These are phyloP conservation scores for Aurantiochytrium sp. DNA, from an alignment of 108 stramenopile genomes.

Conservation along the genomic window DNA sequence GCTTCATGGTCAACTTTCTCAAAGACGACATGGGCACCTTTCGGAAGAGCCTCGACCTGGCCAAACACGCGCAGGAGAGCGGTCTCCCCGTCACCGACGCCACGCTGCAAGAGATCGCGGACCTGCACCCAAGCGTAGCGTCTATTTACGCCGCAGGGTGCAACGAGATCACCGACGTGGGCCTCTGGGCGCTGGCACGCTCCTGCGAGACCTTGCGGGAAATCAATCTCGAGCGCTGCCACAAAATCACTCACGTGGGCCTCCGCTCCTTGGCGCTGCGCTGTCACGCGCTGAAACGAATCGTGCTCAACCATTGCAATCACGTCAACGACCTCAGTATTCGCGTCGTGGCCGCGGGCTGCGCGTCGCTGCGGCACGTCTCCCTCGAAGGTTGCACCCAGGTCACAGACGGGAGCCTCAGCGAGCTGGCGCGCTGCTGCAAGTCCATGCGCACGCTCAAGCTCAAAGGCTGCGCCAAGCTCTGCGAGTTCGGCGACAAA, in stretches of 20 bases:
- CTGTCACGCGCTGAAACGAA: neutral
- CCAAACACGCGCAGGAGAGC: neutral
- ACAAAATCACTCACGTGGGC: slow-evolving; percentile 17
- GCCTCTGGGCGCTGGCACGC: slow-evolving; percentile 12
- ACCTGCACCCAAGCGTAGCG: neutral
- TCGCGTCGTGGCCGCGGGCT: neutral
- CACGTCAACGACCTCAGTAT: neutral
- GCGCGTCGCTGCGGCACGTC: neutral
- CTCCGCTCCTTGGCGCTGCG: neutral
- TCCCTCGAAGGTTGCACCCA: neutral
- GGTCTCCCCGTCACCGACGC: slow-evolving; percentile 13
- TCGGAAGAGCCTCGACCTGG: neutral
- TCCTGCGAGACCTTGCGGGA: neutral
- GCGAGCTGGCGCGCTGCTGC: slow-evolving; percentile 20
- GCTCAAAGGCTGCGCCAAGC: neutral
- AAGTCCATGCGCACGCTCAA: neutral
- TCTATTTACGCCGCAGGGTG: neutral
- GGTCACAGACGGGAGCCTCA: neutral
- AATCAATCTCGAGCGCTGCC: neutral
- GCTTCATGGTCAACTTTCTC: neutral
- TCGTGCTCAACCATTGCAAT: neutral
- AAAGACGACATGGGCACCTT: neutral
- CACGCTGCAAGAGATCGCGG: neutral
- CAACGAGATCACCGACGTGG: slow-evolving; percentile 26
- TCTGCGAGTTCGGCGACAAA: slow-evolving; percentile 12